Evolutionary conservation across 2,329 filamentous ascomycete genomes (phyloP).

Genomic region (Coniochaeta ligniaria): DNA sequence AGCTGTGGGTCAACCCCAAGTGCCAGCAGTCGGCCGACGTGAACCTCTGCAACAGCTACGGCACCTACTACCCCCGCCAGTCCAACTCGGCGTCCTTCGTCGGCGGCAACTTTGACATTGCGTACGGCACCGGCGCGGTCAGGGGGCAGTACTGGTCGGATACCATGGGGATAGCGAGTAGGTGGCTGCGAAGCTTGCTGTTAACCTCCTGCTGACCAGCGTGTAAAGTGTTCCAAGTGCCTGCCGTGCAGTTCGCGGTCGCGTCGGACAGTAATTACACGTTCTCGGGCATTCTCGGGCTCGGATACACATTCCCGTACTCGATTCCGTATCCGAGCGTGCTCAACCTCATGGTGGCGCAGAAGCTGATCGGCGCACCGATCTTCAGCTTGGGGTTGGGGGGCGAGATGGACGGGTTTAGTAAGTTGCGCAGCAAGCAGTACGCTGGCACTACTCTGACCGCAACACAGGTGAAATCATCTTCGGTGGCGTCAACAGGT

Average conservation of each 20-base stretch:
- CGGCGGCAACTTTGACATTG: constrained; percentile 16
- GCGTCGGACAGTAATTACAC: constrained; percentile 26
- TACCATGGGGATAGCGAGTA: constrained; percentile 21
- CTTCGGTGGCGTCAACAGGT: constrained; percentile 38
- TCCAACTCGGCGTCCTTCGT: constrained; percentile 21
- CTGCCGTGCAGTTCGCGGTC: constrained; percentile 24
- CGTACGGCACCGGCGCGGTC: constrained; percentile 25
- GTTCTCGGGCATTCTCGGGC: constrained; percentile 27
- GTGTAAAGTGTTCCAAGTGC: constrained; percentile 20
- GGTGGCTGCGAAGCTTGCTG: constrained; percentile 2
- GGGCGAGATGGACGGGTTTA: constrained; percentile 21
- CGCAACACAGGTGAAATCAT: constrained; percentile 25
- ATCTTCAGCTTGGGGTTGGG: constrained; percentile 28
- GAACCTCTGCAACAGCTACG: constrained; percentile 21
- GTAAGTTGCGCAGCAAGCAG: constrained; percentile 12
- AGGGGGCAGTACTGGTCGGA: constrained; percentile 24
- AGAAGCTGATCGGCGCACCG: constrained; percentile 24
- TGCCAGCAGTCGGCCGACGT: constrained; percentile 23
- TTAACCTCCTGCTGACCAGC: not conserved
- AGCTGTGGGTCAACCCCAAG: constrained; percentile 28
- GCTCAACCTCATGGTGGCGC: constrained; percentile 23
- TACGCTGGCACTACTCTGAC: not conserved
- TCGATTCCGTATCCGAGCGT: constrained; percentile 26
- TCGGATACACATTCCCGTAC: constrained; percentile 26
- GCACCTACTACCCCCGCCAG: constrained; percentile 22